A percentile compares a stretch with the other conserved stretches of the same genome.
phyloP scores from a whole-genome alignment of 345 rosid genomes.

The Syzygium aqueum region DNA sequence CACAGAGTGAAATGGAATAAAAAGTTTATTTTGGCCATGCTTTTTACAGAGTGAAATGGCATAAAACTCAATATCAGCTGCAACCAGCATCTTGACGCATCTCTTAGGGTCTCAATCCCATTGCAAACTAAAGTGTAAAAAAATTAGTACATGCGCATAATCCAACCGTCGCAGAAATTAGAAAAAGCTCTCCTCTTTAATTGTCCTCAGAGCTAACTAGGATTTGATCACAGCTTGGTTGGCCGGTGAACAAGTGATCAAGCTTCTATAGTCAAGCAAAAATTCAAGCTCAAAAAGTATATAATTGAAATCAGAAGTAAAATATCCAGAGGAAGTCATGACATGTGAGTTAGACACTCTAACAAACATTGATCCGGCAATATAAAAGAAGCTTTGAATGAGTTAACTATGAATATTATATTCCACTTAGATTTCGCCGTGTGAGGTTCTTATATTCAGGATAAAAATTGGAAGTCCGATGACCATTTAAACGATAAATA shows the following conservation, averaged over 20 bases:
- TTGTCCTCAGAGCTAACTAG: background rate
- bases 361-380: background rate
- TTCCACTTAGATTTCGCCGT: background rate
- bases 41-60: background rate
- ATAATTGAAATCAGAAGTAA: background rate
- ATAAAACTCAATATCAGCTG: background rate
- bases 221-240: background rate
- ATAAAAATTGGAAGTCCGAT: background rate
- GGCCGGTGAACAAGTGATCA: background rate
- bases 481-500: background rate
- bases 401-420: background rate
- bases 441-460: background rate
- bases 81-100: background rate
- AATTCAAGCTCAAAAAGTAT: background rate
- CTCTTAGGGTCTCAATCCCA: background rate
- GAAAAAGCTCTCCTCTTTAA: background rate
- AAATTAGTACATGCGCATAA: background rate
- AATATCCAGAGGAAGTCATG: background rate
- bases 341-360: background rate
- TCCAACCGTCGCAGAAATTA: background rate
- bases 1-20: background rate
- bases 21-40: background rate
- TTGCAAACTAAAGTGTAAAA: background rate
- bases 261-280: background rate
- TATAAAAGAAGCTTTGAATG: background rate